phyloP scores from a whole-genome alignment of 441 rosid genomes.

The Pelargonium cotyledonis region DNA sequence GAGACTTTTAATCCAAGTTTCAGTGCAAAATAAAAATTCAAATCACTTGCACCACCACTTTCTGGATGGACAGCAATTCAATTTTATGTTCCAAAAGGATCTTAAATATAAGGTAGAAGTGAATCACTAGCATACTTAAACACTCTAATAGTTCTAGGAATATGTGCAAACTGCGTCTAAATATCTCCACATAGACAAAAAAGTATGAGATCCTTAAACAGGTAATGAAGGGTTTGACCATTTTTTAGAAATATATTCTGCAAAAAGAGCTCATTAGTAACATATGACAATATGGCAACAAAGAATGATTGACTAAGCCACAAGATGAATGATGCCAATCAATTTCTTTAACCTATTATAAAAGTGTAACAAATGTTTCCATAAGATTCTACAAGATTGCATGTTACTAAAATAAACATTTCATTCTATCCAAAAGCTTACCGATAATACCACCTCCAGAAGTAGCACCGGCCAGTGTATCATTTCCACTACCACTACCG shows the following conservation, averaged over 20 bases:
- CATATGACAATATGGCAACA: neutral
- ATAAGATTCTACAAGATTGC: neutral
- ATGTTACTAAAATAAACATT: neutral
- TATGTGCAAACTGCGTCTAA: neutral
- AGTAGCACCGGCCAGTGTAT: conserved; percentile 55
- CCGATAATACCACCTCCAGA: conserved; percentile 94
- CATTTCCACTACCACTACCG: conserved; percentile 93
- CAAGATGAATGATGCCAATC: neutral
- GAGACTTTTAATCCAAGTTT: neutral
- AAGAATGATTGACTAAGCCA: neutral
- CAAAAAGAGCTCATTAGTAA: neutral
- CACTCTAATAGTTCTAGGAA: neutral
- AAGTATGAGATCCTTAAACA: neutral
- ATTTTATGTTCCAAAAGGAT: neutral
- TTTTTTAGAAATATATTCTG: neutral
- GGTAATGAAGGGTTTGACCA: neutral
- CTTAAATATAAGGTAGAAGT: neutral
- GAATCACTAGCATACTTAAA: neutral
- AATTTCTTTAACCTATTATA: conserved; percentile 1
- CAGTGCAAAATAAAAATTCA: neutral
- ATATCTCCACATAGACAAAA: neutral
- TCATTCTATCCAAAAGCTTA: conserved; percentile 28
- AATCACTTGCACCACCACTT: neutral
- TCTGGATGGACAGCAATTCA: neutral
- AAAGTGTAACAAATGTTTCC: conserved; percentile 1